Evolutionary conservation across 306 rosid genomes (phyloP).

Genomic region (Cucurbita maxima): DNA sequence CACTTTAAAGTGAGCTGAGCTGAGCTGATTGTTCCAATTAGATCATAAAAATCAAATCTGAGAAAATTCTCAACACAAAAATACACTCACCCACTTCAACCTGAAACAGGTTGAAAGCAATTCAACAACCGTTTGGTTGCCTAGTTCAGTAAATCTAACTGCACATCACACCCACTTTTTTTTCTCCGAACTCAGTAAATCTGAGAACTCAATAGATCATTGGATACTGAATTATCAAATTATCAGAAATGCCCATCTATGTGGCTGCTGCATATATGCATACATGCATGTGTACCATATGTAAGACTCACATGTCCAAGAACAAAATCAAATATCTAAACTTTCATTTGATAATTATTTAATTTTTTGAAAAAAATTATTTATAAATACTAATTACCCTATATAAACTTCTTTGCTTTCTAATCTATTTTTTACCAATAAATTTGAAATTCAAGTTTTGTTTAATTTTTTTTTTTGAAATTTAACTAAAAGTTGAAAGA

Average conservation of each 20-base stretch:
- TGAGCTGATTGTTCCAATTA: not conserved
- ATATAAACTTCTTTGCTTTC: no score
- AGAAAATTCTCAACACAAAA: not conserved
- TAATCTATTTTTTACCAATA: no score
- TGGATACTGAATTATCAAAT: not conserved
- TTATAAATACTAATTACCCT: no score
- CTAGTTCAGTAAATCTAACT: not conserved
- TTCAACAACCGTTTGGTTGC: not conserved
- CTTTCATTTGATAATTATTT: no score
- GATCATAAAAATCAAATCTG: not conserved
- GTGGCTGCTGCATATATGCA: not conserved
- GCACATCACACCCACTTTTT: not conserved
- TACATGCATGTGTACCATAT: not conserved
- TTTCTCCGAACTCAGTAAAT: not conserved
- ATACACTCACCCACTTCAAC: not conserved
- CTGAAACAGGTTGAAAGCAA: not conserved
- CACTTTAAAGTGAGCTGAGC: not conserved
- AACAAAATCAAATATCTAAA: no score
- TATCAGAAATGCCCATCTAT: not conserved
- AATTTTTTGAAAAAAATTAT: no score
- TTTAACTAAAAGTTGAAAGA: no score
- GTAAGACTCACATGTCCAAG: no score
- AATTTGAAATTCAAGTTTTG: no score
- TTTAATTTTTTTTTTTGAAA: no score
- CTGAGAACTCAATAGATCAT: not conserved